phyloP scores from a whole-genome alignment of 371 early-diverging fungal genomes.

The Nosema bombycis region DNA sequence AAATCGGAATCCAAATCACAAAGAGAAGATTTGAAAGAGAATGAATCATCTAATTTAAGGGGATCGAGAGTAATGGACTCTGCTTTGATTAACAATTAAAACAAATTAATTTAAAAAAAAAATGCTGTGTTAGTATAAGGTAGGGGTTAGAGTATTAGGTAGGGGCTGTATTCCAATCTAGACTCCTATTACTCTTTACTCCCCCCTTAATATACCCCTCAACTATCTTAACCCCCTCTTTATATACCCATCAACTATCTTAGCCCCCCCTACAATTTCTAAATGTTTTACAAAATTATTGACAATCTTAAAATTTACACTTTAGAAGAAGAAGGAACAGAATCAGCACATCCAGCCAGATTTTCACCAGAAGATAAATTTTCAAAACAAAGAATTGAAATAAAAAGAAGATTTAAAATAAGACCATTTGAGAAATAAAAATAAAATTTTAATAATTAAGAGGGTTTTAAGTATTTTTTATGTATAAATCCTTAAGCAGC shows the following conservation, averaged over 20 bases:
- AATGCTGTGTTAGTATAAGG: background rate
- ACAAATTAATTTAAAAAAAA: background rate
- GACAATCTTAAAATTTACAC: slow-evolving; percentile 56
- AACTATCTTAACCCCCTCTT: background rate
- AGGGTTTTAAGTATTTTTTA: background rate
- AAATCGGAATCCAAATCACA: too few species aligned
- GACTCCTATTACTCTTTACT: background rate
- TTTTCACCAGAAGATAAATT: slow-evolving; percentile 61
- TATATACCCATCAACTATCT: background rate
- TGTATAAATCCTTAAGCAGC: background rate
- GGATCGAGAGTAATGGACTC: too few species aligned
- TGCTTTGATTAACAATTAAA: too few species aligned
- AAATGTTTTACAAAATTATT: slow-evolving; percentile 46
- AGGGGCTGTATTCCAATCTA: background rate
- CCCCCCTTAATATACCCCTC: background rate
- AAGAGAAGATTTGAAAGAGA: background rate
- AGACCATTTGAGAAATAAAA: slow-evolving; percentile 43
- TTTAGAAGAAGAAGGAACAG: slow-evolving; percentile 47
- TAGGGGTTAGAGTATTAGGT: background rate
- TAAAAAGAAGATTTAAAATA: slow-evolving; percentile 56
- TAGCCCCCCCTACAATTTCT: slow-evolving; percentile 4
- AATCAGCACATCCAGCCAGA: slow-evolving; percentile 58
- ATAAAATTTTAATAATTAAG: background rate
- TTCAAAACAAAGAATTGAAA: slow-evolving; percentile 57
- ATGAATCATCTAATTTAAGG: too few species aligned